Base-by-base conservation (phyloP, 371 early-diverging fungal species). In the Mucor circinelloides region DNA sequence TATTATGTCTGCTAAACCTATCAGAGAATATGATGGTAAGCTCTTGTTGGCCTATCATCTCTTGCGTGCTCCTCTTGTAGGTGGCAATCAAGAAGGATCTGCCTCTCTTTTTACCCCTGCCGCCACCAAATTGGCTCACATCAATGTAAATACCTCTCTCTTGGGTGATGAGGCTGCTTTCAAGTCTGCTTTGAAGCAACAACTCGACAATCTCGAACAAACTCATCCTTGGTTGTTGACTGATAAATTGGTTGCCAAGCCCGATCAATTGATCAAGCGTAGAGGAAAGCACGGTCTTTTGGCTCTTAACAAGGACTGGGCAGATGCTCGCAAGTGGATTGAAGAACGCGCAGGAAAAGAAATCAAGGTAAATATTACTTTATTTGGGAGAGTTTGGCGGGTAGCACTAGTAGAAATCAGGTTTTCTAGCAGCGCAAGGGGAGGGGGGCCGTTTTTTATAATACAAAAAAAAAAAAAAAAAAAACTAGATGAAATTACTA, bases 21-120 rank as follows among this genome's bases (percentile, higher is more conserved):
- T 98, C 70, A 90, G 95, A 74, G 99, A 98, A 85, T 97, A 90
- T 82, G 97, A 97, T 78, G 99, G 99, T 72, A 98, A 98, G 89
- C 90, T 90, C 58, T 82, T 98, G 71, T 87, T 98, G 63, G 91
- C 95, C 62, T 84, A 96, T 82, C 94, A 93, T 87, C 88, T 97
- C 59, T 89, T 86, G 57, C 87, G 87, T 73, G 89, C 91, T 34
- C 94, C 92, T 31, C 59, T 83, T 19, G 77, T 86, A 7, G 77
- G 81, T 28, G 48, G 48, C 23, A 48, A 48, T 0, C 69, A 83
- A 27, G 60, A 79, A 23, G 48, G 31, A 28, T 56, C 36, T 15
- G 70, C 87, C 13, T 83, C 88, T 42, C 78, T 83, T 42, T 91
- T 93, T 77, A 77, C 84, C 25, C 91, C 90, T 60, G 89, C 93